Conservation (phyloP, 768 basidiomycete species). For the Collybiopsis confluens region DNA sequence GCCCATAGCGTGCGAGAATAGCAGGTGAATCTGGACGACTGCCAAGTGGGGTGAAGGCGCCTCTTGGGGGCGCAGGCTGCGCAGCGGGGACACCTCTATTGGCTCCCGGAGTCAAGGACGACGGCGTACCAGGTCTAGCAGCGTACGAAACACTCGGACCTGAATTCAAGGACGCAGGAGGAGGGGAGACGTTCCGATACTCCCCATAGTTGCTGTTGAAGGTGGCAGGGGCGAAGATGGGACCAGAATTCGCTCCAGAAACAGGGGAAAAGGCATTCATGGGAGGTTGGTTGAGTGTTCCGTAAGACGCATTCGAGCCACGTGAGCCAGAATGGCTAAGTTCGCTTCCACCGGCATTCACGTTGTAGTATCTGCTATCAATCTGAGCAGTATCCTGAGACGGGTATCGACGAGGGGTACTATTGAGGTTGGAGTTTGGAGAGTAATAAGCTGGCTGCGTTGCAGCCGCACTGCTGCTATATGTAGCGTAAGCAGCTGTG, state of each 20-base stretch:
- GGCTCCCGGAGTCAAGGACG: conserved; percentile 2
- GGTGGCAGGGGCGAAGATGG: not conserved
- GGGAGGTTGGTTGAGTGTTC: not conserved
- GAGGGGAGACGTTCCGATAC: not conserved
- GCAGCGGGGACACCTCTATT: not conserved
- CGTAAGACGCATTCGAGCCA: not conserved
- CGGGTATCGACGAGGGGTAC: not conserved
- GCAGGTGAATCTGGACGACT: not conserved
- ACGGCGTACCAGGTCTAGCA: conserved; percentile 1
- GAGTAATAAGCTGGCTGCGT: conserved; percentile 1
- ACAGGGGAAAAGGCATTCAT: not conserved
- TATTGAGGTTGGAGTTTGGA: not conserved
- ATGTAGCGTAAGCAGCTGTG: not conserved
- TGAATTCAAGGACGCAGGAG: not conserved
- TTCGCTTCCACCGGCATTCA: too few relatives aligned
- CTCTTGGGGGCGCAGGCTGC: not conserved
- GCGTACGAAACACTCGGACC: not conserved
- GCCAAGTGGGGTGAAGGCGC: not conserved
- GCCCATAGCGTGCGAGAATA: not conserved
- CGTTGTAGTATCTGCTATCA: not conserved
- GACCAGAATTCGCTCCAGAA: not conserved
- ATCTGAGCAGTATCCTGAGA: not conserved
- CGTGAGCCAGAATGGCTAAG: not conserved
- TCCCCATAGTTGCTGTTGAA: not conserved
- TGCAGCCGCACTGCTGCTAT: not conserved